Conservation (phyloP, 2,329 filamentous ascomycete species). For the Fusarium luffae region DNA sequence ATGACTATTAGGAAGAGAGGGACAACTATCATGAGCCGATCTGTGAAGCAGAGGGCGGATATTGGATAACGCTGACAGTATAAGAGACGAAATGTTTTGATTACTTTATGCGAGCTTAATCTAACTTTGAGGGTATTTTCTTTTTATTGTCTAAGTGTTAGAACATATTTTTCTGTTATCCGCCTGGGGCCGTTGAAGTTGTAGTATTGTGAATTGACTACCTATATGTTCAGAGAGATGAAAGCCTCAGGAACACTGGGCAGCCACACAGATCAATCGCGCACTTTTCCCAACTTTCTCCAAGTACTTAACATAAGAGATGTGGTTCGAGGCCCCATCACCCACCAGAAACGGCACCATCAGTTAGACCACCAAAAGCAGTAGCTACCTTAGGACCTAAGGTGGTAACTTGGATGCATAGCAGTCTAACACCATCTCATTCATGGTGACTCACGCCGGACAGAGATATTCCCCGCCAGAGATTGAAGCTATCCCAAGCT, state of each 20-base stretch:
- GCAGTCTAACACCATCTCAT: neutral
- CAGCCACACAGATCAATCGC: neutral
- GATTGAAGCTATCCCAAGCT: neutral
- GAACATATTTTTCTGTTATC: too few relatives aligned
- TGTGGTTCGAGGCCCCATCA: too few relatives aligned
- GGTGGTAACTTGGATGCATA: too few relatives aligned
- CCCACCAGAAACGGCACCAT: neutral
- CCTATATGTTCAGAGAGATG: neutral
- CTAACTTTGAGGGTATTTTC: too few relatives aligned
- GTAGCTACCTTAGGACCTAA: too few relatives aligned
- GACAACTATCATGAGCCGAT: neutral
- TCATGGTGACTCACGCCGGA: neutral
- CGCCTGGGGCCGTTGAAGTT: too few relatives aligned
- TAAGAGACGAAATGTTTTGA: too few relatives aligned
- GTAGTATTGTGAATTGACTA: neutral
- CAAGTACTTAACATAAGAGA: neutral
- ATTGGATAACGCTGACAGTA: too few relatives aligned
- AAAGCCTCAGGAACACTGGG: neutral
- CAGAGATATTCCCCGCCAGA: neutral
- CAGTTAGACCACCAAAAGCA: too few relatives aligned
- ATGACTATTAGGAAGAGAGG: neutral
- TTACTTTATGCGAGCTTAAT: too few relatives aligned
- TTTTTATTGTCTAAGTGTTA: too few relatives aligned
- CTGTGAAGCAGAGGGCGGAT: neutral
- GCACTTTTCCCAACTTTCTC: too few relatives aligned